These are phyloP conservation scores for Apophysomyces sp. DNA, from an alignment of 371 early-diverging fungal species.

Conservation along the genomic window DNA sequence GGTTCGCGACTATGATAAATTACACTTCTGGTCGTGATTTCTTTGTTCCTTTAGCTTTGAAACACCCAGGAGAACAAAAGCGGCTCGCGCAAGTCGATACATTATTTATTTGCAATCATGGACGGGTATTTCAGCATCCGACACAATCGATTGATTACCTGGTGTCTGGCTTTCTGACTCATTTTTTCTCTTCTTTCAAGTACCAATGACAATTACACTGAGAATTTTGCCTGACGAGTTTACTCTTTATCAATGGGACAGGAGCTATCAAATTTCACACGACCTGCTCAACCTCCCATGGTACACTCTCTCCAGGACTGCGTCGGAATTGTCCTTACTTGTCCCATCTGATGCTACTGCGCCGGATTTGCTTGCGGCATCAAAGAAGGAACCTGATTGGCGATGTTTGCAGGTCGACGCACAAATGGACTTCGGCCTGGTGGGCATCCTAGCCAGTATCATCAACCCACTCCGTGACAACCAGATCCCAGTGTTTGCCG, in stretches of 20 bases:
- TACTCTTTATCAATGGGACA: slow-evolving; percentile 33
- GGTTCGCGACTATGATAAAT: too few species aligned
- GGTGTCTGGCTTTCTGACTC: too few species aligned
- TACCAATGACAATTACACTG: slow-evolving; percentile 16
- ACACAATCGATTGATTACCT: too few species aligned
- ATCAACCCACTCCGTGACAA: slow-evolving; percentile 57
- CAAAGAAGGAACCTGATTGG: slow-evolving; percentile 58
- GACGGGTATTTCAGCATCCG: too few species aligned
- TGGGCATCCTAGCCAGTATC: slow-evolving; percentile 70
- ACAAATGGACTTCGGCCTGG: slow-evolving; percentile 71
- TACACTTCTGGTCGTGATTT: too few species aligned
- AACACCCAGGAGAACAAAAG: too few species aligned
- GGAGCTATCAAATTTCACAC: slow-evolving; percentile 7
- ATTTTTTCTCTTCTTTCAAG: neutral
- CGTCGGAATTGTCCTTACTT: slow-evolving; percentile 57
- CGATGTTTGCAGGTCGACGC: slow-evolving; percentile 65
- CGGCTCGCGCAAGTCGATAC: too few species aligned
- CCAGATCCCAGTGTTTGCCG: slow-evolving; percentile 67
- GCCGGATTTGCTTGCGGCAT: slow-evolving; percentile 21
- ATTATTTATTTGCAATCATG: too few species aligned
- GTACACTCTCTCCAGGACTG: slow-evolving; percentile 59
- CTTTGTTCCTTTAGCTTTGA: too few species aligned
- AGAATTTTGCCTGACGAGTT: slow-evolving; percentile 36
- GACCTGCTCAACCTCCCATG: slow-evolving; percentile 30
- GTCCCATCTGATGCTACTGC: slow-evolving; percentile 35